These are phyloP conservation scores for Pseudogymnoascus verrucosus DNA, from an alignment of 2,329 filamentous ascomycete species.

Conservation along the genomic window DNA sequence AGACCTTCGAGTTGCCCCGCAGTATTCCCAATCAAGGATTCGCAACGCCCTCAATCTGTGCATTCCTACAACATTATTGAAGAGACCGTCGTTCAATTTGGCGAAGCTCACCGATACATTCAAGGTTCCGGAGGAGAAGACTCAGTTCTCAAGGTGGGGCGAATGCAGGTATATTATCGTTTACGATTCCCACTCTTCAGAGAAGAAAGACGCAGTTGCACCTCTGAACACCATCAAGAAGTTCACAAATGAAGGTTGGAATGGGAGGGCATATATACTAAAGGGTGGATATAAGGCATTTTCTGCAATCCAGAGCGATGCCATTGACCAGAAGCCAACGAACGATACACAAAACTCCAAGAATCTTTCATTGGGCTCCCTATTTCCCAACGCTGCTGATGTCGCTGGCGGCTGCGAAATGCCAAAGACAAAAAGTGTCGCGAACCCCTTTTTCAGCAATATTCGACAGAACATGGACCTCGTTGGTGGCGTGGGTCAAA, in stretches of 20 bases:
- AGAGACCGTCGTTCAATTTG: constrained; percentile 82
- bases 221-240: constrained; percentile 89
- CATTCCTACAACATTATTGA: constrained; percentile 88
- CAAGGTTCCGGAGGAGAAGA: constrained; percentile 59
- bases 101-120: constrained; percentile 85
- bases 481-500: constrained; percentile 84
- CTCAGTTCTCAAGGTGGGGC: constrained; percentile 69
- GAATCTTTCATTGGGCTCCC: constrained; percentile 42
- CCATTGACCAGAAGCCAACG: constrained; percentile 47
- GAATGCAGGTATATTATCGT: constrained; percentile 71
- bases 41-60: constrained; percentile 81
- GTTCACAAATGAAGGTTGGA: constrained; percentile 77
- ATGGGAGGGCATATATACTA: constrained; percentile 65
- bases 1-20: constrained; percentile 79
- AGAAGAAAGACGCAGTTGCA: constrained; percentile 71
- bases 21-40: constrained; percentile 69
- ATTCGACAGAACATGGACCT: constrained; percentile 96
- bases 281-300: constrained; percentile 77
- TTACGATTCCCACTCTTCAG: constrained; percentile 71
- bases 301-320: constrained; percentile 53
- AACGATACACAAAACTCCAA: constrained; percentile 31
- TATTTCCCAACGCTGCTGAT: constrained; percentile 50
- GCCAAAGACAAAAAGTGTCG: constrained; percentile 57
- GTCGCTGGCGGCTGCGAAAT: constrained; percentile 87
- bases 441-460: constrained; percentile 90